Percentiles rank a stretch among this genome's conserved stretches.
Evolutionary conservation across 2,329 filamentous ascomycete species (phyloP).

Genomic region (Tolypocladium sp.): DNA sequence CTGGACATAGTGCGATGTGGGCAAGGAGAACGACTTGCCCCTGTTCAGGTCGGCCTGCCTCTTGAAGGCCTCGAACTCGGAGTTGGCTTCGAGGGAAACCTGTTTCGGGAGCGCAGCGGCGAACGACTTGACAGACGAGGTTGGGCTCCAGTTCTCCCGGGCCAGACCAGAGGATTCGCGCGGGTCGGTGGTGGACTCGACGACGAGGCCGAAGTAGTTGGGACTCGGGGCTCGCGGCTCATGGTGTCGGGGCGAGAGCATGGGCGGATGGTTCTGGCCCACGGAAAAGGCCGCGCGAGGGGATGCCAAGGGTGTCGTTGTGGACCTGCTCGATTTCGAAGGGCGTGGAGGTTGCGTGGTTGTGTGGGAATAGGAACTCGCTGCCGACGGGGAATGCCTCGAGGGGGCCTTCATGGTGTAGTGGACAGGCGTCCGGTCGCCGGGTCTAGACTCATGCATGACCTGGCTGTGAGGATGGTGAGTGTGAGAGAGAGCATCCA

Average conservation of each 20-base stretch:
- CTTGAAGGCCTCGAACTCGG: constrained; percentile 74
- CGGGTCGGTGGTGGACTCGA: constrained; percentile 51
- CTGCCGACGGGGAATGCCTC: constrained; percentile 24
- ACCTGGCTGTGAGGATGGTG: constrained; percentile 1
- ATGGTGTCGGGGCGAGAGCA: constrained; percentile 31
- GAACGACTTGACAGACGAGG: constrained; percentile 62
- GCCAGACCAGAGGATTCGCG: constrained; percentile 55
- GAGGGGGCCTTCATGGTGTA: constrained; percentile 38
- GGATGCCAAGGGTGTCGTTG: constrained; percentile 44
- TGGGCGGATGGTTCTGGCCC: constrained; percentile 45
- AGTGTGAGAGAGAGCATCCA: background rate
- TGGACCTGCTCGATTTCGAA: constrained; percentile 27
- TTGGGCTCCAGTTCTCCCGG: constrained; percentile 66
- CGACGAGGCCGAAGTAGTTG: constrained; percentile 76
- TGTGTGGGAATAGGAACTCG: constrained; percentile 23
- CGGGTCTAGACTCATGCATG: constrained; percentile 23
- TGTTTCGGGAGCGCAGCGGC: constrained; percentile 59
- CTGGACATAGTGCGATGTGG: constrained; percentile 34
- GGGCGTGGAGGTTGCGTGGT: constrained; percentile 33
- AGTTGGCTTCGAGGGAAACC: constrained; percentile 64
- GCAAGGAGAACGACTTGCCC: constrained; percentile 34
- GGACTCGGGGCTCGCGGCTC: constrained; percentile 53
- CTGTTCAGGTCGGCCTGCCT: constrained; percentile 60
- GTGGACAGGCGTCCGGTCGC: constrained; percentile 26
- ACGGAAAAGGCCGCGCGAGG: constrained; percentile 43